Percentiles rank a stretch among this genome's conserved stretches.
Evolutionary conservation across 257 asterid species (phyloP).

Genomic region (Salvia hispanica): DNA sequence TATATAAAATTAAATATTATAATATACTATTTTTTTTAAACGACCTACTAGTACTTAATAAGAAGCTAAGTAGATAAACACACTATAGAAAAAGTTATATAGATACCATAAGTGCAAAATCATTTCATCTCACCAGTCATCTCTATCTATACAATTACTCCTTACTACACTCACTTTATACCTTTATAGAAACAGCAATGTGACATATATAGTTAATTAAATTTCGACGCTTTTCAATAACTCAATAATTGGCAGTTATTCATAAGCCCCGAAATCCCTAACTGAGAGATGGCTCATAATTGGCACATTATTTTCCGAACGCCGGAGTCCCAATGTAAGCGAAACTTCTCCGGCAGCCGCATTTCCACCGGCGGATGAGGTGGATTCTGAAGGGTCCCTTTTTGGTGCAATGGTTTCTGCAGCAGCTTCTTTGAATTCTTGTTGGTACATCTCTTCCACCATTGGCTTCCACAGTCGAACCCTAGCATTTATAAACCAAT

Average conservation of each 20-base stretch:
- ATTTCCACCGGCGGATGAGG: slow-evolving; percentile 25
- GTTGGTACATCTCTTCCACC: slow-evolving; percentile 86
- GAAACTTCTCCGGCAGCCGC: slow-evolving; percentile 53
- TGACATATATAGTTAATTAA: slow-evolving; percentile 17
- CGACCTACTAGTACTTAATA: too few relatives aligned
- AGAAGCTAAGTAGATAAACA: too few relatives aligned
- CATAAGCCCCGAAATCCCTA: slow-evolving; percentile 56
- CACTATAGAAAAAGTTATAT: too few relatives aligned
- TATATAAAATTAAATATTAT: too few relatives aligned
- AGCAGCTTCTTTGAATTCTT: slow-evolving; percentile 45
- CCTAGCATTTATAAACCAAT: slow-evolving; percentile 96
- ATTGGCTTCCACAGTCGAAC: slow-evolving; percentile 91
- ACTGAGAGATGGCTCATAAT: slow-evolving; percentile 52
- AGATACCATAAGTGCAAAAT: too few relatives aligned
- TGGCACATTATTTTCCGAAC: slow-evolving; percentile 59
- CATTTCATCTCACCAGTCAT: neutral
- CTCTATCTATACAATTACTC: neutral
- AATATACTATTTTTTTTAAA: too few relatives aligned
- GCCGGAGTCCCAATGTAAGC: slow-evolving; percentile 71
- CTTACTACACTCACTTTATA: slow-evolving; percentile 15
- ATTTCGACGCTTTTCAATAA: neutral
- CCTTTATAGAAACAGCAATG: slow-evolving; percentile 11
- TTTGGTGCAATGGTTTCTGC: slow-evolving; percentile 44
- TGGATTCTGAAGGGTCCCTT: slow-evolving; percentile 41
- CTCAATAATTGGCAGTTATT: slow-evolving; percentile 6